Base-by-base conservation (phyloP, 2,329 filamentous ascomycete genomes). In the Zymoseptoria ardabiliae region DNA sequence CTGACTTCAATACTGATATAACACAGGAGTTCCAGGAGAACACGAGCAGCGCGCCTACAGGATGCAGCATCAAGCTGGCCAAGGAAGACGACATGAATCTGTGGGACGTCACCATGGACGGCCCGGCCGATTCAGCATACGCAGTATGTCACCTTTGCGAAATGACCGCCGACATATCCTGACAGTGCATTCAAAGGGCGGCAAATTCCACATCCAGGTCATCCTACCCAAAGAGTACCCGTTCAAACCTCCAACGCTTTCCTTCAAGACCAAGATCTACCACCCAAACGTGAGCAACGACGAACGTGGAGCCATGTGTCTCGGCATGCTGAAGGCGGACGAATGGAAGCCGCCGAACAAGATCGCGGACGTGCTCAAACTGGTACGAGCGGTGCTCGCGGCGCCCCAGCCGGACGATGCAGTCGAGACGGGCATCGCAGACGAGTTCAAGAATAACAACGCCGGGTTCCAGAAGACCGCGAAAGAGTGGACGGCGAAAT, bases 251-350 rank as follows among this genome's bases (percentile, higher is more conserved):
- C 91, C 91, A 17, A 79, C 82, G 61, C 81, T 96, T 67, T 85
- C 82, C 71, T 96, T 96, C 82, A 78, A 80, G 65, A 96, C 91
- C 55, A 93, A 92, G 77, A 89, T 96, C 80, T 97, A 96, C 82
- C 92, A 97, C 78, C 91, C 92, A 51, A 97, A 97, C 77, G 84
- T 97, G 61, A 91, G 88, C 71, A 94, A 96, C 81, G 91, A 96
- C 75, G 82, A 84, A 71, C 84, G 85, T 66, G 92, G 92, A 63
- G 87, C 82, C 76, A 90, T 97, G 84, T 97, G 92, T 76, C 81
- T 97, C 51, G 86, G 85, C 61, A 83, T 92, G 75, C 84, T 97
- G 67, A 90, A 92, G 72, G 75, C 87, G 28, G 91, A 96, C 69
- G 87, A 90, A 76, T 97, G 92, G 92, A 97, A 96, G 81, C 92